Evolutionary conservation across 495 filamentous ascomycete genomes (phyloP).

Genomic region (Penicillium angulare): DNA sequence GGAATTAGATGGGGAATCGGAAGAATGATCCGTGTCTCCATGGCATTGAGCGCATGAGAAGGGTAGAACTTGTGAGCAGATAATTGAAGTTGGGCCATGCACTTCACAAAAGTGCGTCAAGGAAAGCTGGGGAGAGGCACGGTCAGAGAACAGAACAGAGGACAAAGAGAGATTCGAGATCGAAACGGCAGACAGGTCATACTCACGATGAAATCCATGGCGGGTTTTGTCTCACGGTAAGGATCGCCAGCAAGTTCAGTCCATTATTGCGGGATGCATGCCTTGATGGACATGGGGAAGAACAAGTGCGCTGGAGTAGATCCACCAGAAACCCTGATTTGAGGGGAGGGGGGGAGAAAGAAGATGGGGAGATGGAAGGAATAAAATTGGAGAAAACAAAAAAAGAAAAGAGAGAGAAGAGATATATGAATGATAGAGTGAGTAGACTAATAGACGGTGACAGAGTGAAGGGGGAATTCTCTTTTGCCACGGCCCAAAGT

Average conservation of each 20-base stretch:
- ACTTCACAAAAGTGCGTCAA: slow-evolving; percentile 96
- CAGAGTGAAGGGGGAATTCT: neutral
- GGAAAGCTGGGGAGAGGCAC: slow-evolving; percentile 65
- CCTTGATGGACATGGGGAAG: slow-evolving; percentile 23
- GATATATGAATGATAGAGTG: slow-evolving; percentile 2
- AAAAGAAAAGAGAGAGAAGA: neutral
- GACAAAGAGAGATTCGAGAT: no score
- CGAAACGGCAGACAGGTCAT: no score
- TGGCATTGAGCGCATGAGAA: slow-evolving; percentile 75
- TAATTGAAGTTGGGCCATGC: slow-evolving; percentile 91
- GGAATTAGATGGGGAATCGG: slow-evolving; percentile 32
- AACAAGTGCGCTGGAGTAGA: neutral
- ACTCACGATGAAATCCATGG: slow-evolving; percentile 53
- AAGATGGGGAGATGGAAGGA: slow-evolving; percentile 4
- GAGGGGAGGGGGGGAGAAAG: slow-evolving; percentile 8
- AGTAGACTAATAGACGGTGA: no score
- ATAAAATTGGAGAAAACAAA: neutral
- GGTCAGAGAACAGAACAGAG: no score
- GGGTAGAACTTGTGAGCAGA: slow-evolving; percentile 86
- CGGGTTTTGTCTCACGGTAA: slow-evolving; percentile 25
- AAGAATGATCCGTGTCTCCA: slow-evolving; percentile 34
- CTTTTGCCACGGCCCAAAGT: slow-evolving; percentile 23
- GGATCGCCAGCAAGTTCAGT: slow-evolving; percentile 26
- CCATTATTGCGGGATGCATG: slow-evolving; percentile 42
- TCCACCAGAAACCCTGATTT: slow-evolving; percentile 20